These are phyloP conservation scores for Aspergillus sp. DNA, from an alignment of 2,329 filamentous ascomycete species.

Conservation along the genomic window DNA sequence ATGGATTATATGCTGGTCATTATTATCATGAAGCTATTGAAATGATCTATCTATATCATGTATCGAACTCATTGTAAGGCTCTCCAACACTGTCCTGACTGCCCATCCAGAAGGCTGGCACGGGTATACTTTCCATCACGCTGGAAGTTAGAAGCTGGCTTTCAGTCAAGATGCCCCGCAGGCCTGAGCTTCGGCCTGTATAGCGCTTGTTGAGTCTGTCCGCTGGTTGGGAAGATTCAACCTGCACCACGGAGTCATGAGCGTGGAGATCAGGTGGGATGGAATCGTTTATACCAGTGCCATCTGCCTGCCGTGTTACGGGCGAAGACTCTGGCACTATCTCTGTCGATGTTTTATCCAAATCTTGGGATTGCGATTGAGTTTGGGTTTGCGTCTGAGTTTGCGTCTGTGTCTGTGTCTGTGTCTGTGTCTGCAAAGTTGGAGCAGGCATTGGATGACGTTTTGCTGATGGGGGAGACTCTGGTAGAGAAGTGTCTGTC, in stretches of 20 bases:
- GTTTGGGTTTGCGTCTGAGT: conserved; percentile 14
- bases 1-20: background rate
- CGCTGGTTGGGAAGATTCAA: conserved; percentile 37
- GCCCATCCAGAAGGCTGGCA: conserved; percentile 33
- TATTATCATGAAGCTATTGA: background rate
- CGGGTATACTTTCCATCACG: conserved; percentile 39
- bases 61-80: conserved; percentile 28
- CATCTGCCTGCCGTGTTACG: conserved; percentile 13
- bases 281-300: conserved; percentile 1
- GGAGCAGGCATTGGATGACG: conserved; percentile 3
- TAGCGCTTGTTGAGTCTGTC: conserved; percentile 17
- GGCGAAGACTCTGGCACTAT: conserved; percentile 39
- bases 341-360: conserved; percentile 22
- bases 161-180: conserved; percentile 21
- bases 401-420: conserved; percentile 1
- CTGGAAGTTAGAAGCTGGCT: conserved; percentile 38
- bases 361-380: conserved; percentile 16
- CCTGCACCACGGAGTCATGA: conserved; percentile 29
- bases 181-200: conserved; percentile 7
- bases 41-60: background rate
- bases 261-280: conserved; percentile 13
- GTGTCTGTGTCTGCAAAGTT: conserved; percentile 3
- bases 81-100: conserved; percentile 36
- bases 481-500: conserved; percentile 3
- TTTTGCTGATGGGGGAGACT: conserved; percentile 5